A percentile compares a stretch with the other conserved stretches of the same genome.
phyloP scores from a whole-genome alignment of 192 early-diverging fungal genomes.

The Entomortierella beljakovae region DNA sequence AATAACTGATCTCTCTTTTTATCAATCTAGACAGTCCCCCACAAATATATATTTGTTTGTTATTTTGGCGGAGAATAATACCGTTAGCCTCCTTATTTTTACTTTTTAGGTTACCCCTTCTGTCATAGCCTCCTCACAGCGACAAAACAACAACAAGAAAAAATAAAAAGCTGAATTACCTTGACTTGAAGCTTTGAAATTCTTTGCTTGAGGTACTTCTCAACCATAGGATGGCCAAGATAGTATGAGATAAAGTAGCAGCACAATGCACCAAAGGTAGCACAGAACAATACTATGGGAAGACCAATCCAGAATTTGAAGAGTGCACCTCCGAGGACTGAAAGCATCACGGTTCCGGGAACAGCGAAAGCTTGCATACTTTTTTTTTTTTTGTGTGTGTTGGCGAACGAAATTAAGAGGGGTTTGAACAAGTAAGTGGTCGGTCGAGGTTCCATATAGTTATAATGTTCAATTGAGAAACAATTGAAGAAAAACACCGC shows the following conservation, averaged over 20 bases:
- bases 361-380: constrained; percentile 71
- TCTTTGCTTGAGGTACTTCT: constrained; percentile 57
- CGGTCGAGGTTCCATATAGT: not conserved
- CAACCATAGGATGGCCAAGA: constrained; percentile 58
- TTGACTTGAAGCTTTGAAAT: constrained; percentile 62
- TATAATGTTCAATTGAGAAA: not conserved
- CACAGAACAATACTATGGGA: constrained; percentile 55
- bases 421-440: not conserved
- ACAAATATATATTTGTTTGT: not conserved
- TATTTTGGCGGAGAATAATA: too few species aligned
- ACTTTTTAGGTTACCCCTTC: not conserved
- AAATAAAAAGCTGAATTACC: constrained; percentile 9
- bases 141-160: too few species aligned
- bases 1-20: constrained; percentile 46
- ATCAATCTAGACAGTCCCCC: constrained; percentile 19
- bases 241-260: constrained; percentile 65
- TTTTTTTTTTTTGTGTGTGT: too few species aligned
- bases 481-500: too few species aligned
- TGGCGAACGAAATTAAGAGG: too few species aligned
- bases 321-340: constrained; percentile 65
- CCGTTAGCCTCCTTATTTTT: not conserved
- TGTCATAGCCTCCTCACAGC: not conserved
- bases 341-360: constrained; percentile 69
- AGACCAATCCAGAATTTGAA: constrained; percentile 67
- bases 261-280: constrained; percentile 60